Conservation (phyloP, 2,329 filamentous ascomycete genomes). For the Fusarium caatingaense region DNA sequence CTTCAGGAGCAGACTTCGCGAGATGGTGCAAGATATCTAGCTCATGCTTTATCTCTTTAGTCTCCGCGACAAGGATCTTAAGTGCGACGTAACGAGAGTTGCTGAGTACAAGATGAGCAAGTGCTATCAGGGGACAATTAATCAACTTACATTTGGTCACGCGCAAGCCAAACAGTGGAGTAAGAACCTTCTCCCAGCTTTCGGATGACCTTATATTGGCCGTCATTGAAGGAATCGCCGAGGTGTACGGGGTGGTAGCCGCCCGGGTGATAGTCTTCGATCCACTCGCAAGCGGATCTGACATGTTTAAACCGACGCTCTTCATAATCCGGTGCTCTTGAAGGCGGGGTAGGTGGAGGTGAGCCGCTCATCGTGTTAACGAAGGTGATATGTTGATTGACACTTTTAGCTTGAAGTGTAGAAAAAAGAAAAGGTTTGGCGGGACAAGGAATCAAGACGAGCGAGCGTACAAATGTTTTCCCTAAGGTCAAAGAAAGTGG, state of each 20-base stretch:
- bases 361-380: neutral
- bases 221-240: slow-evolving; percentile 54
- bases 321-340: neutral
- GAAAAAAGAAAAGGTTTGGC: too few species aligned
- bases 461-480: too few species aligned
- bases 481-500: too few species aligned
- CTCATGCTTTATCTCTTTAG: slow-evolving; percentile 23
- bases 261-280: slow-evolving; percentile 52
- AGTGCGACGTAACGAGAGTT: slow-evolving; percentile 4
- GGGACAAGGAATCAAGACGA: too few species aligned
- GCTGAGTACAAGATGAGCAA: slow-evolving; percentile 14
- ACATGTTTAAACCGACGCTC: slow-evolving; percentile 44
- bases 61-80: slow-evolving; percentile 1
- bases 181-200: slow-evolving; percentile 59
- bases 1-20: rapidly evolving
- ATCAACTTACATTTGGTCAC: slow-evolving; percentile 46
- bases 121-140: rapidly evolving
- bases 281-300: slow-evolving; percentile 46
- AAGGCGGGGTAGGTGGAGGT: neutral
- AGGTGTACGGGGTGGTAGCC: slow-evolving; percentile 58
- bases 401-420: rapidly evolving
- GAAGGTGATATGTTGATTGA: rapidly evolving
- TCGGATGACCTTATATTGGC: slow-evolving; percentile 56
- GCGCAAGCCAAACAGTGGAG: slow-evolving; percentile 61
- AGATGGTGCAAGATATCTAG: slow-evolving; percentile 28